Conservation (phyloP, 2,329 filamentous ascomycete genomes). For the Clarireedia paspali region DNA sequence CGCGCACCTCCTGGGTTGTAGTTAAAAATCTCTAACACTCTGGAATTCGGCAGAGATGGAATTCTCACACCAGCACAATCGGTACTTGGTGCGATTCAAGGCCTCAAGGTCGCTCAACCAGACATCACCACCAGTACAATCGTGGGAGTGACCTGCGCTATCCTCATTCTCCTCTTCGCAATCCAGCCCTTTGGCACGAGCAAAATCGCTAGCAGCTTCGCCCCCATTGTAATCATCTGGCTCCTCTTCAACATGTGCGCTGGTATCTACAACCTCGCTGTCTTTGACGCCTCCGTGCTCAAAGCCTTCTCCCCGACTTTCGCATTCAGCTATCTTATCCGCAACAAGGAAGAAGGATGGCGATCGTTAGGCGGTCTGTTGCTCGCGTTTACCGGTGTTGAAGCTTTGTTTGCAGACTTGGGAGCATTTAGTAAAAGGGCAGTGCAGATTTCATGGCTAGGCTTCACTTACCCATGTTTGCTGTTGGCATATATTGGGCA, state of each 20-base stretch:
- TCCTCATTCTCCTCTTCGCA: slow-evolving; percentile 54
- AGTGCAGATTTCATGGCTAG: slow-evolving; percentile 67
- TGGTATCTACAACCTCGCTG: slow-evolving; percentile 54
- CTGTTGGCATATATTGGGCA: slow-evolving; percentile 47
- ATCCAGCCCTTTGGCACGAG: slow-evolving; percentile 59
- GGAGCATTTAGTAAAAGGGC: slow-evolving; percentile 65
- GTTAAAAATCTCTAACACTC: slow-evolving; percentile 3
- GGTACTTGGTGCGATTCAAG: slow-evolving; percentile 62
- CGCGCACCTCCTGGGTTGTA: neutral
- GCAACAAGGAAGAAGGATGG: slow-evolving; percentile 55
- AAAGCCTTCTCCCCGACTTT: slow-evolving; percentile 51
- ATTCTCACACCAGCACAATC: slow-evolving; percentile 64
- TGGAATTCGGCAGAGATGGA: slow-evolving; percentile 37
- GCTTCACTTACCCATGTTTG: slow-evolving; percentile 60
- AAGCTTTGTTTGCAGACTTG: slow-evolving; percentile 70
- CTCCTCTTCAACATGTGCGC: slow-evolving; percentile 54
- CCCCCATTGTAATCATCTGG: slow-evolving; percentile 62
- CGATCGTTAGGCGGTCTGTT: slow-evolving; percentile 61
- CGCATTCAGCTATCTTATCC: slow-evolving; percentile 52
- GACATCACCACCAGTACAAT: slow-evolving; percentile 50
- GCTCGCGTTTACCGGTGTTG: slow-evolving; percentile 70
- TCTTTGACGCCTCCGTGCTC: slow-evolving; percentile 45
- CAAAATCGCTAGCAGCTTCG: slow-evolving; percentile 52
- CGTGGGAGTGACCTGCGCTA: slow-evolving; percentile 56
- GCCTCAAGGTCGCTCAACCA: slow-evolving; percentile 48